Evolutionary conservation across 345 rosid species (phyloP).

Genomic region (Laguncularia racemosa): DNA sequence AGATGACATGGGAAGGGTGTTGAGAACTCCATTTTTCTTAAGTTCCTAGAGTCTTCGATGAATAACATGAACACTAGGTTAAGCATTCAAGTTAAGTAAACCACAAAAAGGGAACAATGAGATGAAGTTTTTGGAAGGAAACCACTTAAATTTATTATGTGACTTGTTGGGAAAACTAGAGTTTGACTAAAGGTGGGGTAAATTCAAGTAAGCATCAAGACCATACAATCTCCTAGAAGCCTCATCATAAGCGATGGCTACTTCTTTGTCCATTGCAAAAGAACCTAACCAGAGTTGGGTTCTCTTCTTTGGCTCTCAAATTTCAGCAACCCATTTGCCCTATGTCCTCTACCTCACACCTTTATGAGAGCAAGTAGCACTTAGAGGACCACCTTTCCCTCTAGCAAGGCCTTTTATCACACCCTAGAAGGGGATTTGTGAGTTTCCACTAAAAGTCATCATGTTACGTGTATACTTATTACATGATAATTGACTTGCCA

Average conservation of each 20-base stretch:
- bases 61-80: too few species aligned
- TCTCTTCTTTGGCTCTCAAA: slow-evolving; percentile 89
- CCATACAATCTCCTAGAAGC: slow-evolving; percentile 76
- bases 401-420: slow-evolving; percentile 91
- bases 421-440: too few species aligned
- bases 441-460: too few species aligned
- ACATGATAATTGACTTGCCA: too few species aligned
- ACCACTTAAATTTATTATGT: slow-evolving; percentile 64
- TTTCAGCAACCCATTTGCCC: slow-evolving; percentile 99
- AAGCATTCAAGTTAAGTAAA: too few species aligned
- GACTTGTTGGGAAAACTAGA: slow-evolving; percentile 13
- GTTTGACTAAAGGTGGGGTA: slow-evolving; percentile 66
- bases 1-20: slow-evolving; percentile 35
- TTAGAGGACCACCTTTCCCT: slow-evolving; percentile 93
- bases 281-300: slow-evolving; percentile 86
- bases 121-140: too few species aligned
- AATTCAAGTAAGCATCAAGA: slow-evolving; percentile 75
- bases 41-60: slow-evolving; percentile 85
- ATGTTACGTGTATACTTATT: too few species aligned
- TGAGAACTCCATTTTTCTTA: slow-evolving; percentile 36
- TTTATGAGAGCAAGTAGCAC: slow-evolving; percentile 69
- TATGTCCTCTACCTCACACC: slow-evolving; percentile 94
- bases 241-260: slow-evolving; percentile 94
- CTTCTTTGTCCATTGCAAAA: slow-evolving; percentile 87
- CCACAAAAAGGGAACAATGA: too few species aligned